Evolutionary conservation across 78 protist genomes (phyloP), one percentile per base, ranked within the genome.

Genomic region (Dictyostelium firmibasis): DNA sequence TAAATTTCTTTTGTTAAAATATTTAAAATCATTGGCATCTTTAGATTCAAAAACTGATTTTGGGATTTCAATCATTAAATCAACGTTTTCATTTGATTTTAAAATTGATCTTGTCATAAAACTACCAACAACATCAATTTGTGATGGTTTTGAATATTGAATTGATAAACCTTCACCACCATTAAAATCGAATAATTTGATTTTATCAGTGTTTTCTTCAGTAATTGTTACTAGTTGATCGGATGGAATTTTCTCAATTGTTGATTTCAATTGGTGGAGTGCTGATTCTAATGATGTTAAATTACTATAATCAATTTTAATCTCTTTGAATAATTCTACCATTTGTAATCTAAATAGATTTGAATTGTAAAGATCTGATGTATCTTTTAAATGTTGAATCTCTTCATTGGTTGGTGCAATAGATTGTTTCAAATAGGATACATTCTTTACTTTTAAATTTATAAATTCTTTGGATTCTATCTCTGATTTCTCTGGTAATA

Each of bases 311-410:
- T 93, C 88, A 3, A 93, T 70, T 85, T 93, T 93, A 33, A 93
- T 36, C 81, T 93, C 92, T 57, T 78, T 74, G 27, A 93, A 85
- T 6, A 85, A 72, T 41, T 93, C 96, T 3, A 23, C 50, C 27
- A 93, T 74, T 82, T 93, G 96, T 25, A 93, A 41, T 74, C 92
- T 72, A 81, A 93, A 93, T 20, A 93, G 74, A 74, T 93, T 93
- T 2, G 96, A 93, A 38, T 93, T 85, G 41, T 77, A 93, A 20
- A 93, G 84, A 53, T 78, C 78, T 76, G 75, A 84, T 1, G 96
- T 83, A 4, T 93, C 92, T 23, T 47, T 27, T 1, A 85, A 78
- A 44, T 93, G 81, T 93, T 78, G 86, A 83, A 89, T 89, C 25
- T 89, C 94, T 23, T 89, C 87, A 9, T 41, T 70, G 31, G 94